Evolutionary conservation across 805 yeast species (phyloP), one percentile per base, ranked within the genome.

Genomic region (Torulaspora quercuum): DNA sequence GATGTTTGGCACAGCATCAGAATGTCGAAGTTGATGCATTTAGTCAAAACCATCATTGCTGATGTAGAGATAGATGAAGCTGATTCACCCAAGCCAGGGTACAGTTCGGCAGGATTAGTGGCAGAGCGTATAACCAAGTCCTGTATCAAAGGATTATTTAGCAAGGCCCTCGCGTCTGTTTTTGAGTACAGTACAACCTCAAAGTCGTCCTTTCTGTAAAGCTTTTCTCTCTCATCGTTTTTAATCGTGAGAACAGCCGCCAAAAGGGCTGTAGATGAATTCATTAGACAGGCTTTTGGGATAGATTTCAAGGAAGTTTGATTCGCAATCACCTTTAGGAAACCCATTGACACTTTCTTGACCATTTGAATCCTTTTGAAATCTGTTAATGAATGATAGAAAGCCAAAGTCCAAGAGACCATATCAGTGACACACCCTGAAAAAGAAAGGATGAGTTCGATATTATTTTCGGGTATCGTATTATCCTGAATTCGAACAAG

Each of bases 291-390:
- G 34, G 54, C 63, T 33, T 46, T 61, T 11, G 60, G 61, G 33
- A 47, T 49, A 5, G 59, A 37, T 23, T 50, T 45, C 25, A 56
- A 32, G 1, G 44, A 32, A 2, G 50, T 44, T 15, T 48, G 49
- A 11, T 52, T 59, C 10, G 67, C 65, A 14, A 66, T 57, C 3
- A 58, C 42, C 11, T 68, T 69, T 20, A 76, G 59, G 33, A 77
- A 65, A 45, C 65, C 70, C 30, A 69, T 64, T 7, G 79, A 72
- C 4, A 76, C 56, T 34, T 72, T 72, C 29, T 76, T 72, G 2
- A 72, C 71, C 34, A 76, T 67, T 26, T 75, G 75, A 23, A 75
- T 75, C 33, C 64, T 64, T 41, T 76, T 79, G 0, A 80, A 59
- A 1, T 65, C 64, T 1, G 69, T 53, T 22, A 80, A 55, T 2